Evolutionary conservation across 176 grass and related monocot species (phyloP).

Genomic region (Hordeum marinum): DNA sequence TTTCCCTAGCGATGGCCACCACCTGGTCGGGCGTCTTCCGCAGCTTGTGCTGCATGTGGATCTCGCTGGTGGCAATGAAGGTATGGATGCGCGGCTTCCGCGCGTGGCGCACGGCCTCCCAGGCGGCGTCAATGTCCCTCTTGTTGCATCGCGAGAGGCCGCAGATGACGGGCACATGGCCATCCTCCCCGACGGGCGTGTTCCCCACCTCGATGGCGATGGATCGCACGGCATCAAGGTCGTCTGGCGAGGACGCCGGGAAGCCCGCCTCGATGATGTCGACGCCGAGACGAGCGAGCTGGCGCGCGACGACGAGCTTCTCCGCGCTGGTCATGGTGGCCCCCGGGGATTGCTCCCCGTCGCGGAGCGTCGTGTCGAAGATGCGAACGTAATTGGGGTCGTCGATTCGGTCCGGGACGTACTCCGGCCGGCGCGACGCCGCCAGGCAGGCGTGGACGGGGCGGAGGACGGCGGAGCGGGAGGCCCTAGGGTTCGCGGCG

Average conservation of each 20-base stretch:
- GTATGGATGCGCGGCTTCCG: conserved; percentile 63
- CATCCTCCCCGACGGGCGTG: conserved; percentile 43
- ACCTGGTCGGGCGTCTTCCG: conserved; percentile 65
- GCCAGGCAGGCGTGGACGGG: background rate
- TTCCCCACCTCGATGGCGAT: conserved; percentile 90
- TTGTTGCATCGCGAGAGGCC: conserved; percentile 75
- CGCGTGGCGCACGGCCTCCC: conserved; percentile 87
- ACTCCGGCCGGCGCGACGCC: conserved; percentile 25
- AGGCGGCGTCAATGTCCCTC: conserved; percentile 75
- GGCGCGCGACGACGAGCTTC: conserved; percentile 79
- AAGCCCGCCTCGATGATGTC: conserved; percentile 94
- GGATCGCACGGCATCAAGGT: conserved; percentile 88
- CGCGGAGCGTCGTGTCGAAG: conserved; percentile 92
- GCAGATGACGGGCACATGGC: conserved; percentile 77
- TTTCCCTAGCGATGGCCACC: conserved; percentile 55
- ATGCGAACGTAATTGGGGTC: conserved; percentile 84
- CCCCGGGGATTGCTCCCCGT: conserved; percentile 89
- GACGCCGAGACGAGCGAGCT: conserved; percentile 77
- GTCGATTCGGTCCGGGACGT: conserved; percentile 51
- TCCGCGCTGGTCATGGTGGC: conserved; percentile 84
- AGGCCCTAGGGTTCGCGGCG: background rate
- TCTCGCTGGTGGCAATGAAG: conserved; percentile 92
- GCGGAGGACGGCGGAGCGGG: conserved; percentile 10
- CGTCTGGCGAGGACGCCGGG: conserved; percentile 82
- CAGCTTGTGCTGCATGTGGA: conserved; percentile 77